A percentile compares a stretch with the other conserved stretches of the same genome.
phyloP scores from a whole-genome alignment of 805 yeast genomes.

The Komagataella pastoris region DNA sequence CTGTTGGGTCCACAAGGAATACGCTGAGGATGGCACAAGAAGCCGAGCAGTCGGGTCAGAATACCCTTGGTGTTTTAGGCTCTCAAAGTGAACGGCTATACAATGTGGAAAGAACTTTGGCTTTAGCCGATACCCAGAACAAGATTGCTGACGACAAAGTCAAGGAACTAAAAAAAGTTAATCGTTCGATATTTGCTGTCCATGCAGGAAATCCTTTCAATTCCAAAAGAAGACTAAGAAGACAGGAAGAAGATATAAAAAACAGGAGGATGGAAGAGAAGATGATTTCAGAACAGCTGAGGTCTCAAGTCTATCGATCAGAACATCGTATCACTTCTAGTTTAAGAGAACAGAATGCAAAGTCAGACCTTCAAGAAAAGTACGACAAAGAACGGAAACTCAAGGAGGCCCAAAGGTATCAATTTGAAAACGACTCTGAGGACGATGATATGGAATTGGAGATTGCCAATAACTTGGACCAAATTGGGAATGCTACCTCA shows the following conservation, averaged over 20 bases:
- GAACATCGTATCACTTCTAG: conserved; percentile 60
- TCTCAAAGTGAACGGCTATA: conserved; percentile 83
- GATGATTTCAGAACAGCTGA: conserved; percentile 11
- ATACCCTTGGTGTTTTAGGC: conserved; percentile 85
- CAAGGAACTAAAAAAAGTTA: conserved; percentile 61
- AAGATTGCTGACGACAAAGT: conserved; percentile 75
- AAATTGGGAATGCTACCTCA: conserved; percentile 53
- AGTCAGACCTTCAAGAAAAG: conserved; percentile 23
- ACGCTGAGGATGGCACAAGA: conserved; percentile 61
- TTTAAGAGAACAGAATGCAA: conserved; percentile 27
- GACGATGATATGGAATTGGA: conserved; percentile 90
- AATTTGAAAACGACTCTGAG: conserved; percentile 82
- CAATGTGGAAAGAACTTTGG: conserved; percentile 64
- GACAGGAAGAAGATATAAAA: conserved; percentile 58
- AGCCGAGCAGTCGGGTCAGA: conserved; percentile 63
- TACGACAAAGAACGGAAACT: conserved; percentile 39
- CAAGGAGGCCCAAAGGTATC: conserved; percentile 53
- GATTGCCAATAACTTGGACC: conserved; percentile 71
- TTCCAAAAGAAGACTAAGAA: conserved; percentile 58
- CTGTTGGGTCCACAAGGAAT: conserved; percentile 75
- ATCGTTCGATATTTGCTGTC: conserved; percentile 72
- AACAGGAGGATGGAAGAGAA: conserved; percentile 30
- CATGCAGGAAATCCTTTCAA: conserved; percentile 82
- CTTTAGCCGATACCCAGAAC: conserved; percentile 71
- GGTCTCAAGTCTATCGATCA: conserved; percentile 25